Evolutionary conservation across 768 basidiomycete species (phyloP).

Genomic region (Epithele typhae): DNA sequence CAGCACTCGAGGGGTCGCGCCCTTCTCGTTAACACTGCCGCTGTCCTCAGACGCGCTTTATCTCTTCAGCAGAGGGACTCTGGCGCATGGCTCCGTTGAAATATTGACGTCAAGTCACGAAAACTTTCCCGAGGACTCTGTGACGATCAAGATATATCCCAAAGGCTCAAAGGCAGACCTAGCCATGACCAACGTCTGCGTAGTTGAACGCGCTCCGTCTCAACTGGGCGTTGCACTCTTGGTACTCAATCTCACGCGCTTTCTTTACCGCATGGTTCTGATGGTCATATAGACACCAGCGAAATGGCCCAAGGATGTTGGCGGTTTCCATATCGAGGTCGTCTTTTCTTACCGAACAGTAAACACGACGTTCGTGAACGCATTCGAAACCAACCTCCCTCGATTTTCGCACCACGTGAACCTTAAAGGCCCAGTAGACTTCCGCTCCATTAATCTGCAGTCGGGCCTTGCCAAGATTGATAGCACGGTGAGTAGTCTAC

Average conservation of each 20-base stretch:
- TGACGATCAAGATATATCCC: constrained; percentile 15
- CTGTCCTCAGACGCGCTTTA: constrained; percentile 15
- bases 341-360: not conserved
- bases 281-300: not conserved
- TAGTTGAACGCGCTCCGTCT: constrained; percentile 10
- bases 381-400: constrained; percentile 9
- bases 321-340: not conserved
- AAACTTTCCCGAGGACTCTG: not conserved
- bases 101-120: constrained; percentile 8
- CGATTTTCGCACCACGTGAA: not conserved
- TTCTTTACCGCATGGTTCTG: not conserved
- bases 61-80: constrained; percentile 12
- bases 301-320: not conserved
- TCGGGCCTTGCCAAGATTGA: constrained; percentile 1
- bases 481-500: not conserved
- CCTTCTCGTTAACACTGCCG: constrained; percentile 13
- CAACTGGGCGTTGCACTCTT: constrained; percentile 12
- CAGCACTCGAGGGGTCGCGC: too few species aligned
- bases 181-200: constrained; percentile 13
- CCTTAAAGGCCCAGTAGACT: not conserved
- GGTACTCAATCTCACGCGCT: constrained; percentile 1
- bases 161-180: not conserved
- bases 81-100: constrained; percentile 10
- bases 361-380: too few species aligned
- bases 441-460: constrained; percentile 3